Base-by-base conservation (phyloP, 1,284 basidiomycete genomes). In the Melampsora larici-populina region DNA sequence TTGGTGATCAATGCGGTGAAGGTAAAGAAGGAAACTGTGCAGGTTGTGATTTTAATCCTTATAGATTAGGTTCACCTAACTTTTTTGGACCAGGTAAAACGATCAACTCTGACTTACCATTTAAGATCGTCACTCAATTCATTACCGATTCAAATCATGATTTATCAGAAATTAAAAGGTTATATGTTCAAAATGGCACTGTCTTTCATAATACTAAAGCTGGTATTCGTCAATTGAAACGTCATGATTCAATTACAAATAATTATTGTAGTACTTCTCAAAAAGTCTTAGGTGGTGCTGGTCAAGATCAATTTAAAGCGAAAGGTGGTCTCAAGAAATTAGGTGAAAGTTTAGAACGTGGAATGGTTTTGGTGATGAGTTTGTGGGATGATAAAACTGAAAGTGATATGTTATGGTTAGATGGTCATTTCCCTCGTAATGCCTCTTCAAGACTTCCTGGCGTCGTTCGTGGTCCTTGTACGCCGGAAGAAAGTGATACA, bases 331-430 rank as follows among this genome's bases (percentile, higher is more conserved):
- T 72, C 0, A 46, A 43, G n/a, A 31, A 26, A 46, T 62, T 72
- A 58, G 70, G 70, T 17, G 70, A 60, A 46, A 26, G 51, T 43
- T 62, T 72, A 58, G 51, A 43, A 18, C 58, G 46, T 36, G 70
- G 70, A 43, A 72, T 72, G 70, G 70, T 72, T 6, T 46, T 72
- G 7, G 70, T 72, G n/a, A 72, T 72, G 70, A 72, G 55, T n/a
- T n/a, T 72, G 24, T 72, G 70, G 70, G 60, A 31, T 62, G 70
- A 72, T 55, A 18, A 55, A 6, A 21, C 17, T 21, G 70, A 48
- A 21, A 36, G 26, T 29, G 70, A 43, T 21, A 72, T 72, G 70
- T n/a, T 26, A 8, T 72, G 70, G 70, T 49, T 72, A 24, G 70
- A 72, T 36, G 60, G 70, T 31, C 18, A 62, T 18, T 26, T 43